Conservation (phyloP, 2,329 filamentous ascomycete species). For the Cladosporium sp. region DNA sequence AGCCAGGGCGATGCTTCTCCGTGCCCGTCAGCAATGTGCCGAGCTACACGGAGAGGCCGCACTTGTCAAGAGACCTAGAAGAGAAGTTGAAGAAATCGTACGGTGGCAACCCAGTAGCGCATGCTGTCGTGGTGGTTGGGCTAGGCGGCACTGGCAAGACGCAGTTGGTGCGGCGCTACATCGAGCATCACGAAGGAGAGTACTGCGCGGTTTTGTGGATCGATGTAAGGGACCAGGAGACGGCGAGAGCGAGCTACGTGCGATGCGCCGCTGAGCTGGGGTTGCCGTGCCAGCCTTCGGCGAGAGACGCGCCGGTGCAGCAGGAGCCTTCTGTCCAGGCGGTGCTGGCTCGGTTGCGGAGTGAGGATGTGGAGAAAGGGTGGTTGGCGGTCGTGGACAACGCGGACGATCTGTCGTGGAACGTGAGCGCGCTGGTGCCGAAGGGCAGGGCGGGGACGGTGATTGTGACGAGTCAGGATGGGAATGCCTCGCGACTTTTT, state of each 20-base stretch:
- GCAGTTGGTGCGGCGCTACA: neutral
- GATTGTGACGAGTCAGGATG: neutral
- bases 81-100: neutral
- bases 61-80: neutral
- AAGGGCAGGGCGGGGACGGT: neutral
- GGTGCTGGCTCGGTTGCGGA: neutral
- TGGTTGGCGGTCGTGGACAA: constrained; percentile 1
- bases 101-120: neutral
- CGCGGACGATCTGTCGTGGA: neutral
- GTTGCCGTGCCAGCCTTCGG: neutral
- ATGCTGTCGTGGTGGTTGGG: neutral
- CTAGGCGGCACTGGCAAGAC: neutral
- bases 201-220: neutral
- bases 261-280: neutral
- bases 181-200: neutral
- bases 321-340: neutral
- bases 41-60: neutral
- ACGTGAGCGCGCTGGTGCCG: neutral
- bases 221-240: neutral
- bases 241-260: neutral
- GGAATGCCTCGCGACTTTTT: neutral
- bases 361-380: neutral
- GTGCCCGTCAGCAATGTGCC: neutral
- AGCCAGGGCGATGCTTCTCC: neutral
- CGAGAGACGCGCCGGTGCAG: neutral